Evolutionary conservation across 441 rosid genomes (phyloP), one percentile per base, ranked within the genome.

Genomic region (Corymbia calophylla): DNA sequence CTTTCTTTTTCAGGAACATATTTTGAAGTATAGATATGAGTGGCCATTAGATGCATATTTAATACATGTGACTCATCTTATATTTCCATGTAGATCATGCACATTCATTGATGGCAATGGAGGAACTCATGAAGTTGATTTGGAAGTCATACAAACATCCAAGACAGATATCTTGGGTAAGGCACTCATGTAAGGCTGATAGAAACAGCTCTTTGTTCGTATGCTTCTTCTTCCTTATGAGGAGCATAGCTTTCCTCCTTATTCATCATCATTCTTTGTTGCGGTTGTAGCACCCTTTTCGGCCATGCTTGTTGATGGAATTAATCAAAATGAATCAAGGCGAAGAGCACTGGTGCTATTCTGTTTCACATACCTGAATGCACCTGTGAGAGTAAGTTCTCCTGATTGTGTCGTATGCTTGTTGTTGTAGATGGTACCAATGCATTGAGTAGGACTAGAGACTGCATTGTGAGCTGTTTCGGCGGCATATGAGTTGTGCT

Each of bases 281-380:
- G 87, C 70, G 47, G 64, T 18, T 90, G 89, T 92, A 98, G 98
- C 99, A 77, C 94, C 94, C 68, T 91, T 94, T 93, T 93, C 97
- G 88, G 95, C 97, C 32, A 96, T 91, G 92, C 93, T 98, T 68
- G 95, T 97, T 62, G 99, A 98, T 91, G 99, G 99, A 88, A 94
- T 97, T 80, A 97, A 98, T 92, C 97, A 92, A 94, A 94, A 96
- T 66, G 96, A 96, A 93, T 93, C 95, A 31, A 97, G 99, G 94
- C 95, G 99, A 87, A 93, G 95, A 87, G 97, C 96, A 48, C 93
- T 97, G 80, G 91, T 94, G 88, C 97, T 97, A 62, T 97, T 98
- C 87, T 98, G 99, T 92, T 91, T 96, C 73, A 86, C 94, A 87
- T 92, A 97, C 93, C 92, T 95, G 87, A 94, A 94, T 73, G 93